A percentile compares a stretch with the other conserved stretches of the same genome.
phyloP scores from a whole-genome alignment of 257 asterid genomes.

The Paraleonurus japonicus region DNA sequence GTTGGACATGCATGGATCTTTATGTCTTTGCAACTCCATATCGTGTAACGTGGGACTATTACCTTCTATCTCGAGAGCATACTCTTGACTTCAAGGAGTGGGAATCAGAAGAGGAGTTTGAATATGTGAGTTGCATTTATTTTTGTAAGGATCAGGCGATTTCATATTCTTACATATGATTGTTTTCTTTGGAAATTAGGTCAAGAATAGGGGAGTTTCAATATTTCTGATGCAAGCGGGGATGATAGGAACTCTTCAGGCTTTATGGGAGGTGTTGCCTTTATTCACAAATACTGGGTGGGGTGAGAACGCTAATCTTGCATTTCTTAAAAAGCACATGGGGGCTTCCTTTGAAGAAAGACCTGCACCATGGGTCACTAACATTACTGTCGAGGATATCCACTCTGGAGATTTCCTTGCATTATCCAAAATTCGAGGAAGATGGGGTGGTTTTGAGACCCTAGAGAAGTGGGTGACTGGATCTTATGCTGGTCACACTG shows the following conservation, averaged over 20 bases:
- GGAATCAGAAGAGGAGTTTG: slow-evolving; percentile 74
- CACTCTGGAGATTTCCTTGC: slow-evolving; percentile 90
- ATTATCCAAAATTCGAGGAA: slow-evolving; percentile 79
- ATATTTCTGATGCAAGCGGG: slow-evolving; percentile 90
- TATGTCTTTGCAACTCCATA: slow-evolving; percentile 88
- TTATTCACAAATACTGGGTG: slow-evolving; percentile 66
- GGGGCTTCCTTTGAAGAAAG: slow-evolving; percentile 70
- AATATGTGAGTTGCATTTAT: slow-evolving; percentile 56
- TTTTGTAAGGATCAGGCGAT: not conserved
- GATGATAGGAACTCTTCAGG: slow-evolving; percentile 71
- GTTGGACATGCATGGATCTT: slow-evolving; percentile 94
- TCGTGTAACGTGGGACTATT: slow-evolving; percentile 90
- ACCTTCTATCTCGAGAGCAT: slow-evolving; percentile 71
- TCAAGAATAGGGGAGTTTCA: slow-evolving; percentile 64
- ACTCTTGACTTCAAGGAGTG: slow-evolving; percentile 77
- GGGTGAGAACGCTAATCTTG: slow-evolving; percentile 81
- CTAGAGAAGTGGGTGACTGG: slow-evolving; percentile 92
- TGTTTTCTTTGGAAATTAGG: slow-evolving; percentile 38
- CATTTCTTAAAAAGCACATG: slow-evolving; percentile 85
- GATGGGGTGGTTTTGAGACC: slow-evolving; percentile 97
- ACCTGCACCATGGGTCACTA: slow-evolving; percentile 84
- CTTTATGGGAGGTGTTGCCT: slow-evolving; percentile 86
- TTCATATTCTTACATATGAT: not conserved
- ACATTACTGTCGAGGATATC: slow-evolving; percentile 55
- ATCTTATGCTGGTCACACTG: slow-evolving; percentile 83